Percentiles rank a stretch among this genome's conserved stretches.
These are phyloP conservation scores for Diaporthe amygdali DNA, from an alignment of 2,329 filamentous ascomycete species.

Conservation along the genomic window DNA sequence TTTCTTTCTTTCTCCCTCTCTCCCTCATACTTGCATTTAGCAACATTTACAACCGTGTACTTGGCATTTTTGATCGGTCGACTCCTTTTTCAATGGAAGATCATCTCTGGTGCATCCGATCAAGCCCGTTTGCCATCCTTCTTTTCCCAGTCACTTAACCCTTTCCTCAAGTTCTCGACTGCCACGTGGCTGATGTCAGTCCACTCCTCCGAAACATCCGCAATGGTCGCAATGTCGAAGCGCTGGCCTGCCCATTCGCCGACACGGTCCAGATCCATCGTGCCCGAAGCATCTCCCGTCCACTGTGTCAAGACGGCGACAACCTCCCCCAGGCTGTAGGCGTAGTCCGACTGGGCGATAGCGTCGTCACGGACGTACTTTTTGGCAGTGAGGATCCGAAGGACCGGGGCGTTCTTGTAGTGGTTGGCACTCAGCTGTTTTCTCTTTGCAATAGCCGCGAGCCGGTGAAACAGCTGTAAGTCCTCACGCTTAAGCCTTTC, in stretches of 20 bases:
- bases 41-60: too few species aligned
- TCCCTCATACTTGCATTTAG: too few species aligned
- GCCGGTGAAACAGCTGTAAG: background rate
- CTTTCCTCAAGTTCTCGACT: background rate
- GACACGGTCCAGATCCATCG: too few species aligned
- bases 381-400: background rate
- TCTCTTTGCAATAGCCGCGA: background rate
- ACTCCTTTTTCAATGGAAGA: too few species aligned
- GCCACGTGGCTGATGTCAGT: background rate
- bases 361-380: background rate
- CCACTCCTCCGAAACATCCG: background rate
- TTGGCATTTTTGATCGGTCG: too few species aligned
- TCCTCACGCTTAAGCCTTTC: background rate
- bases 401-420: background rate
- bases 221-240: background rate
- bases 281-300: background rate
- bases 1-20: too few species aligned
- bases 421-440: background rate
- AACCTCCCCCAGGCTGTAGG: constrained; percentile 3
- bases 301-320: background rate
- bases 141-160: too few species aligned
- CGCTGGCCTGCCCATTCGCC: background rate
- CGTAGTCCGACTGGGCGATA: background rate
- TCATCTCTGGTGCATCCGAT: too few species aligned
- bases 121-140: background rate